Evolutionary conservation across 345 rosid genomes (phyloP).

Genomic region (Raphanus sativus): DNA sequence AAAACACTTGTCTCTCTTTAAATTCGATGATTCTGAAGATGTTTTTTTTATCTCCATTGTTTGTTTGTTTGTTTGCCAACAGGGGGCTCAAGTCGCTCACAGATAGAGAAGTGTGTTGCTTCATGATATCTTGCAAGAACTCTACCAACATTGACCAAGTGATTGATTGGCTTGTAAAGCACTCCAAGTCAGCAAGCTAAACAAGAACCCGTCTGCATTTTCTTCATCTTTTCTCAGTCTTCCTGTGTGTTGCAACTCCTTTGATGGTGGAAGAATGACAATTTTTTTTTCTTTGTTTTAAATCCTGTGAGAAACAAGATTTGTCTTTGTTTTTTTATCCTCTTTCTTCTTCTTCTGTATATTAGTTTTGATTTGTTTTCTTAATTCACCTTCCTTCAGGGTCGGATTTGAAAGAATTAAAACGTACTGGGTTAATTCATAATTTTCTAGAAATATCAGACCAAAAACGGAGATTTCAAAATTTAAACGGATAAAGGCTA

Average conservation of each 20-base stretch:
- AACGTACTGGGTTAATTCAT: background rate
- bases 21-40: background rate
- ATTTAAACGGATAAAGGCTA: too few relatives aligned
- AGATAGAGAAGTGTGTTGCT: slow-evolving; percentile 90
- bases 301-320: slow-evolving; percentile 25
- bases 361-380: slow-evolving; percentile 35
- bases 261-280: slow-evolving; percentile 24
- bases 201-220: slow-evolving; percentile 6
- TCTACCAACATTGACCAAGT: slow-evolving; percentile 82
- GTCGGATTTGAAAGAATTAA: background rate
- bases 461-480: background rate
- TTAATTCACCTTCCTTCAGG: slow-evolving; percentile 9
- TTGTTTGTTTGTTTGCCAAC: background rate
- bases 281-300: background rate
- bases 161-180: slow-evolving; percentile 93
- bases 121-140: slow-evolving; percentile 95
- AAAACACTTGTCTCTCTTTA: background rate
- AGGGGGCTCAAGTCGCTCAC: slow-evolving; percentile 69
- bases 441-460: background rate
- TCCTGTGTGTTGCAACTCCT: slow-evolving; percentile 30
- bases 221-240: slow-evolving; percentile 23
- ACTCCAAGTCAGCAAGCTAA: slow-evolving; percentile 69
- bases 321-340: slow-evolving; percentile 1
- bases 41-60: background rate
- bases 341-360: slow-evolving; percentile 37